Base-by-base conservation (phyloP, 805 yeast genomes). In the Kuraishia ogatae region DNA sequence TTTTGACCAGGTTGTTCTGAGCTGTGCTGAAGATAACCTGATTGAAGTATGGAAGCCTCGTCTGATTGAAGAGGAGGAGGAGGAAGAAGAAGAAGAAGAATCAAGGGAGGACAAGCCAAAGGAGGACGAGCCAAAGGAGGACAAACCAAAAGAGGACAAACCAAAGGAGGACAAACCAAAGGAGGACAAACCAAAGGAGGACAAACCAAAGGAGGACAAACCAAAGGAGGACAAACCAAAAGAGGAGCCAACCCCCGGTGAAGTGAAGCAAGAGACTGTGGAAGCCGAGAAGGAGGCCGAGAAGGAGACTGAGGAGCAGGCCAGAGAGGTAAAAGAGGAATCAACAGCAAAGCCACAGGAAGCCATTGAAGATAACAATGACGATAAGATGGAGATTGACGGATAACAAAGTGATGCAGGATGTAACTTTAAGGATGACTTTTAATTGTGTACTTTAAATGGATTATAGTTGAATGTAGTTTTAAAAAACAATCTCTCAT, bases 31-130 rank as follows among this genome's bases (percentile, higher is more conserved):
- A 62, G 97, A 90, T 66, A 81, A 78, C 50, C 74, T 89, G 57
- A 71, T 88, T 39, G 92, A 88, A 65, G 74, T 90, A 6, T 90
- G 94, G 94, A 83, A 79, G 63, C 84, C 87, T 11, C 79, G 85
- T 57, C 71, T 75, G 29, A 66, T 77, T 21, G 72, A 74, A 20
- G 72, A 66, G 17, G 80, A 70, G 51, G 65, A 65, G 23, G 62
- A 63, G 7, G 66, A 72, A 50, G 77, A 71, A 0, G 75, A 76
- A 46, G 28, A 51, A 46, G 53, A 8, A 10, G 51, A 59, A 43
- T 55, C 59, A 13, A 17, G 3, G 17, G 43, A 29, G 43, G 47
- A 52, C 1, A 48, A 48, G 26, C 56, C 51, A 15, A 58, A 54
- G 48, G 58, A 58, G 48, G 58, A 50, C 19, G 39, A 53, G 51